Percentiles rank a stretch among this genome's conserved stretches.
Evolutionary conservation across 805 yeast species (phyloP).

Genomic region (Candida tammaniensis): DNA sequence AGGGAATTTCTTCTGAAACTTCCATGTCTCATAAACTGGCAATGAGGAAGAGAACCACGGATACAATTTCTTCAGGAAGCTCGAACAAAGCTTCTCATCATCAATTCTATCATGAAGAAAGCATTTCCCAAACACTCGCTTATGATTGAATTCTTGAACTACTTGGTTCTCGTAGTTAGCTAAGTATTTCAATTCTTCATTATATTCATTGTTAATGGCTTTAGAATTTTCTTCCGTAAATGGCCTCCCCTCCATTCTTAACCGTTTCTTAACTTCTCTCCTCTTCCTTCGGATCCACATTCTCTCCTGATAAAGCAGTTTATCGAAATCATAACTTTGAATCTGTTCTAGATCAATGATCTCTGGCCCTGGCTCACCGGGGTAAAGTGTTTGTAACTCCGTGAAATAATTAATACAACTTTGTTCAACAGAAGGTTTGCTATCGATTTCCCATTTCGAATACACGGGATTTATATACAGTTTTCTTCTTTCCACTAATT

Average conservation of each 20-base stretch:
- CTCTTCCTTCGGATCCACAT: slow-evolving; percentile 24
- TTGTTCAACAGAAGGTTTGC: slow-evolving; percentile 1
- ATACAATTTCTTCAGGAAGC: slow-evolving; percentile 16
- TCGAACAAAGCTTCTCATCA: slow-evolving; percentile 11
- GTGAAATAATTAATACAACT: slow-evolving; percentile 19
- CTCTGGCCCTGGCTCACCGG: slow-evolving; percentile 8
- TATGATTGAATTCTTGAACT: slow-evolving; percentile 18
- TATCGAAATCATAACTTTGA: slow-evolving; percentile 14
- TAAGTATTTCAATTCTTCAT: slow-evolving; percentile 6
- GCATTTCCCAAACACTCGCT: slow-evolving; percentile 27
- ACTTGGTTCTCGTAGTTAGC: slow-evolving; percentile 17
- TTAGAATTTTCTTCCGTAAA: slow-evolving; percentile 13
- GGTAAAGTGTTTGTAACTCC: slow-evolving; percentile 9
- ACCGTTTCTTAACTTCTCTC: slow-evolving; percentile 13
- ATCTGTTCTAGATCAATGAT: slow-evolving; percentile 12
- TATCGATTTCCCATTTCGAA: slow-evolving; percentile 8
- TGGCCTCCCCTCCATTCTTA: slow-evolving; percentile 12
- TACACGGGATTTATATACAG: slow-evolving; percentile 17
- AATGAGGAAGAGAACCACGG: slow-evolving; percentile 29
- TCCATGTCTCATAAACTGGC: slow-evolving; percentile 22
- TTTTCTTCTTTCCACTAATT: slow-evolving; percentile 12
- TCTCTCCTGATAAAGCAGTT: slow-evolving; percentile 22
- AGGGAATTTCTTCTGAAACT: slow-evolving; percentile 5
- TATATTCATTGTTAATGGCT: slow-evolving; percentile 12
- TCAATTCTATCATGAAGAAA: slow-evolving; percentile 9